Base-by-base conservation (phyloP, 1,284 basidiomycete species). In the Jaminaea rosea region DNA sequence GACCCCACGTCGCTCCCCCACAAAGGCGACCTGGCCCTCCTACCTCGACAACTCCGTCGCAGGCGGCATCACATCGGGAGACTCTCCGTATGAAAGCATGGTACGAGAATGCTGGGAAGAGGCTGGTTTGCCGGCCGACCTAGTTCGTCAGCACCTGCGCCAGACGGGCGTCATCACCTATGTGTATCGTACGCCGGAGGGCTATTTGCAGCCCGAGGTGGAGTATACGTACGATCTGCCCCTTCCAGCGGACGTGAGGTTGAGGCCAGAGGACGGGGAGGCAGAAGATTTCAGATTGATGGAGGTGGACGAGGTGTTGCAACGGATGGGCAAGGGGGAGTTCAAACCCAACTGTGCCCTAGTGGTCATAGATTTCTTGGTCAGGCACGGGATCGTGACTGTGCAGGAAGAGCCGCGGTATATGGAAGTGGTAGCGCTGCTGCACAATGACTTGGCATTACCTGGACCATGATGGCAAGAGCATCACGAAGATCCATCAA, bases 61-160 rank as follows among this genome's bases (percentile, higher is more conserved):
- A 0, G 80, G 80, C 6, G 80, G 80, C 5, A 81, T 81, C 49
- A 75, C 78, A 0, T 82, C 84, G 6, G 88, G 91, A 1, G 84
- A 87, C 75, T 74, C 78, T 0, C 78, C 82, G 0, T 81, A 86
- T 49, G 86, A 91, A 50, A 80, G 84, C 3, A 79, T 97, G 48
- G 80, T 94, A 37, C 92, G 94, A 68, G 93, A 98, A 75, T 86
- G 88, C 59, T 84, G 84, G 78, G 92, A 96, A 69, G 91, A 96
- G 75, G 92, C 89, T 13, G 87, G 83, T 60, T 79, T 94, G 19
- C 77, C 80, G 1, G 82, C 83, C 49, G 73, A 78, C 10, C 67
- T 88, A 28, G 82, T 87, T 1, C 76, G 79, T 24, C 41, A 27
- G 10, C 50, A 32, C 50, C n/a, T 41, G 32, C 42, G 52, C 57